Base-by-base conservation (phyloP, 1,139 yeast genomes). In the Blastobotrys raffinosifermentans region DNA sequence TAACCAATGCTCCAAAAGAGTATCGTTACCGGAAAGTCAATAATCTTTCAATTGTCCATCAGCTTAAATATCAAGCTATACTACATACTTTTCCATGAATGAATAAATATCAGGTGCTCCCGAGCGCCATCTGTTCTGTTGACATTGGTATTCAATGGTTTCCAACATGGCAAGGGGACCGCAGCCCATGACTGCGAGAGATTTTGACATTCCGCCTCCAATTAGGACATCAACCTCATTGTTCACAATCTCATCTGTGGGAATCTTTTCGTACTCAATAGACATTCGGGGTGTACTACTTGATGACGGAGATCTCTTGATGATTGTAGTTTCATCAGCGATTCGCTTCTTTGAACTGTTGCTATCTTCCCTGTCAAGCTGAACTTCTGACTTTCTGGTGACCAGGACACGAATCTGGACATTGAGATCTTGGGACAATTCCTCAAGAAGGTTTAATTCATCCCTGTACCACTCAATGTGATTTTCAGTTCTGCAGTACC, bases 401-500 rank as follows among this genome's bases (percentile, higher is more conserved):
- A 64, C 45, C 7, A 39, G 50, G 1, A 65, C 47, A 20, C 50
- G 29, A 61, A 53, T 38, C 37, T 63, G 1, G 52, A 57, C 11
- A 51, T 35, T 27, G 67, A 49, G 15, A 10, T 20, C 19, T 19
- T 13, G 21, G 7, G 22, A 21, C 8, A 31, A 19, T 3, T 35
- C 29, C 16, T 32, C 29, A 11, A 47, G 29, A 31, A 60, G 59
- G 3, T 57, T 57, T 25, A 70, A 44, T 1, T 61, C 40, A 35
- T 64, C 65, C 16, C 58, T 51, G 47, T 59, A 71, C 75, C 75
- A 70, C 2, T 41, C 35, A 4, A 61, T 40, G 35, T 66, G 60
- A 1, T 51, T 55, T 2, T 43, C 27, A 10, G 50, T 47, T 22
- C 52, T 57, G 16, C 69, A 51, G n/a, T 57, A 50, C 72, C 73